Base-by-base conservation (phyloP, 2,329 filamentous ascomycete genomes). In the Pseudopyricularia javanii region DNA sequence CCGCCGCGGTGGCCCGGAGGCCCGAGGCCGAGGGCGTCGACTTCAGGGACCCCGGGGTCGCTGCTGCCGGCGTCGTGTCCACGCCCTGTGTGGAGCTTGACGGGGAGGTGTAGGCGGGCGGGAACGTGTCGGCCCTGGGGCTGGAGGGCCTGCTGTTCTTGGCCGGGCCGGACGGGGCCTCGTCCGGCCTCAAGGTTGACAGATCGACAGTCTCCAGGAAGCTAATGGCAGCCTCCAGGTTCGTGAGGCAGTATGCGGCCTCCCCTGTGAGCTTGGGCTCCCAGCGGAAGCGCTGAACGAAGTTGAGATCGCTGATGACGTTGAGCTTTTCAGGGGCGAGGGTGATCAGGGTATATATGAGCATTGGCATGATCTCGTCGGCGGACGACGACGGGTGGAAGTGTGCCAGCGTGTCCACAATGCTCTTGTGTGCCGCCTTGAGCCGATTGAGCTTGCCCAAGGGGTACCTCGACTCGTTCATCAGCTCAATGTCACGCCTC, bases 191-290 rank as follows among this genome's bases (percentile, higher is more conserved):
- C 7, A 98, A 73, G 26, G 87, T 95, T 7, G 91, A 88, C 24
- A 98, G 75, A 65, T 98, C 93, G 28, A 98, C 93, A 0, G 91
- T 97, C 62, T 97, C 88, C 14, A 98, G 73, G 62, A 98, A 98
- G 51, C 86, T 91, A 53, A 97, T 89, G 54, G 91, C 87, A 17
- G 93, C 93, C 68, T 98, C 93, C 1, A 98, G 77, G 59, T 95
- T 98, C 40, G 94, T 96, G 54, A 98, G 74, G 63, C 93, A 97
- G 67, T 98, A 98, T 1, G 93, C 91, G 12, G 91, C 86, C 68
- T 98, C 93, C 15, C 93, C 93, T 54, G 94, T 89, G 35, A 97
- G 79, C 62, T 91, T 95, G 57, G 75, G 83, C 51, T 88, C 81
- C 65, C 88, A 88, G 53, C 93, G 82, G 65, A 98, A 98, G 56